Evolutionary conservation across 371 early-diverging fungal genomes (phyloP), one percentile per base, ranked within the genome.

Genomic region (Mucor circinelloides): DNA sequence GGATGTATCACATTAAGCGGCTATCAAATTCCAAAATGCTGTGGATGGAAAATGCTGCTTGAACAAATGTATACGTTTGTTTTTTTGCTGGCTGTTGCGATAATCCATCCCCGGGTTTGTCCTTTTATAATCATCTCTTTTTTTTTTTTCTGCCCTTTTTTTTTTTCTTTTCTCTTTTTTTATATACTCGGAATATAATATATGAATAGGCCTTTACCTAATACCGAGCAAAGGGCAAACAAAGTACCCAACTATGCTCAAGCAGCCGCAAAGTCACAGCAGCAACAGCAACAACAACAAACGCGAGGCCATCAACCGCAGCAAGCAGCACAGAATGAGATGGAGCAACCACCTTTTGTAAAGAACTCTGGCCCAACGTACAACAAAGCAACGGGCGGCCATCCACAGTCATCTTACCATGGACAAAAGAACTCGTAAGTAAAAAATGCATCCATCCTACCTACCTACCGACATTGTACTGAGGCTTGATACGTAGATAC

Each of bases 301-400:
- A n/a, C 55, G 31, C 55, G 55, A 54, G 55, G 55, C 31, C 55
- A 54, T 54, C 54, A 54, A 54, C 54, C 54, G 56, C 56, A 55
- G 56, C 56, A 55, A 55, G 6, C 31, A 55, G 56, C 30, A n/a
- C 28, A 25, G 31, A 31, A 56, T 10, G 56, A 56, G 31, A 2
- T 32, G 56, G 21, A 19, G 9, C 56, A 56, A 32, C 31, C 56
- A 8, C 2, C 56, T 15, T 56, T 25, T 56, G 10, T 19, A 6
- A 52, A 52, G 23, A 52, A 27, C 12, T 8, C 13, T 12, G 50
- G 50, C 13, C 6, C 52, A 5, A 52, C 52, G 25, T 52, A 52
- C 25, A 52, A 27, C 6, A 52, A 52, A 12, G 1, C 52, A 9
- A 52, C 52, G 5, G 27, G 52, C 25, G 27, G 52, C 2, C 23